Evolutionary conservation across 1,284 basidiomycete genomes (phyloP), one percentile per base, ranked within the genome.

Genomic region (Termitomyces sp.): DNA sequence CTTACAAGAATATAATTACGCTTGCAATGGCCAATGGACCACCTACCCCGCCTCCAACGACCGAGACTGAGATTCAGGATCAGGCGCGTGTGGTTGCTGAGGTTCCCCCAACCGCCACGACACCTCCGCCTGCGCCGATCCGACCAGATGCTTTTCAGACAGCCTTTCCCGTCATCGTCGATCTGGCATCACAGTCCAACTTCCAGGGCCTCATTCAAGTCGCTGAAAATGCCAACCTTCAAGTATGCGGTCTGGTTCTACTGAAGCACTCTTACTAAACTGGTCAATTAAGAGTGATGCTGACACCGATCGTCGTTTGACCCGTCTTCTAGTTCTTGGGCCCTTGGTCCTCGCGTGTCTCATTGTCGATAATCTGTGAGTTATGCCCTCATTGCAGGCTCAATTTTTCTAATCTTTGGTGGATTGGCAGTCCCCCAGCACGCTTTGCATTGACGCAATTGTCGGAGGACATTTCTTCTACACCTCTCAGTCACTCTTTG

Each of bases 321-420:
- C 73, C 19, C 75, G 82, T 33, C 63, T 87, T 19, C 68, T 84
- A 24, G 61, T 84, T 24, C 72, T 76, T 7, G 75, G 75, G 2
- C 84, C 84, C 19, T 67, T 88, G 21, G 78, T 84, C 6, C 74
- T 88, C 7, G 73, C 78, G 7, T 84, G 86, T 67, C 71, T 87
- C 45, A 81, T 83, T 36, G 53, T 76, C 30, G 79, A 87, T 60
- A 74, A 85, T 53, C 62, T 83, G 85, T 84, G 63, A 62, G 28
- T 19, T 6, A 50, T 53, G 26, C 13, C 10, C 54, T 39, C 33
- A 21, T 55, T 49, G 38, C 36, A 57, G 26, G 10, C 19, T 31
- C 31, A 42, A 45, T 60, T 50, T 30, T 53, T 33, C 49, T 43
- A 50, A 49, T 56, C 13, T 50, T 49, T 40, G 33, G 9, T 44